Evolutionary conservation across 148 eudicot genomes (phyloP), one percentile per base, ranked within the genome.

Genomic region (Persicaria tinctoria): DNA sequence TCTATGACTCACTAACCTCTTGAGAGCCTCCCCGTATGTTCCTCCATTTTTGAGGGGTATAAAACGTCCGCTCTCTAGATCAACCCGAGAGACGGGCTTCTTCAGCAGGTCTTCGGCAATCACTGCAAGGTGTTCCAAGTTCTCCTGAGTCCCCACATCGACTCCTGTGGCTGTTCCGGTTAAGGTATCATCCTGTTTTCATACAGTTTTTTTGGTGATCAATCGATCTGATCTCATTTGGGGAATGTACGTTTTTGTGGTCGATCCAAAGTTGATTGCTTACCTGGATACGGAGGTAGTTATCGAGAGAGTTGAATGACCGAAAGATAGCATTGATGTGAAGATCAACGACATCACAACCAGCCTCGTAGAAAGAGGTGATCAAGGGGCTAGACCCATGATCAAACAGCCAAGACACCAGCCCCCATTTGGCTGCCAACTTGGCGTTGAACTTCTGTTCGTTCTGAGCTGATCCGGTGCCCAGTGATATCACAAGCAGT

Each of bases 211-310:
- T 38, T 57, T 0, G 18, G 8, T 32, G 41, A 32, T 32, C 41
- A 32, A 32, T 20, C 23, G 23, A 20, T 32, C 41, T 32, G 3
- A 32, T 14, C 57, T 14, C 57, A 14, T 12, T 53, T 53, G 41
- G 56, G 13, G 16, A 53, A 53, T 3, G 0, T 20, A 20, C 23
- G 23, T 62, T 13, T 23, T 10, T 23, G 41, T 32, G 3, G 41
- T 32, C n/a, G n/a, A n/a, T n/a, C 41, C 41, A 32, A 32, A 32
- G 41, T 32, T 32, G 4, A 4, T 63, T 59, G 17, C 1, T 16
- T 71, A 71, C 74, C 6, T 71, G 74, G 74, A 71, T 71, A 6
- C 74, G 55, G 16, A 50, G 32, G 74, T 71, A 71, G 23, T 71
- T 71, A 17, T 48, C 74, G 1, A 46, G 14, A 6, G 74, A 8